Evolutionary conservation across 345 rosid genomes (phyloP), one percentile per base, ranked within the genome.

Genomic region (Pugionium dolabratum): DNA sequence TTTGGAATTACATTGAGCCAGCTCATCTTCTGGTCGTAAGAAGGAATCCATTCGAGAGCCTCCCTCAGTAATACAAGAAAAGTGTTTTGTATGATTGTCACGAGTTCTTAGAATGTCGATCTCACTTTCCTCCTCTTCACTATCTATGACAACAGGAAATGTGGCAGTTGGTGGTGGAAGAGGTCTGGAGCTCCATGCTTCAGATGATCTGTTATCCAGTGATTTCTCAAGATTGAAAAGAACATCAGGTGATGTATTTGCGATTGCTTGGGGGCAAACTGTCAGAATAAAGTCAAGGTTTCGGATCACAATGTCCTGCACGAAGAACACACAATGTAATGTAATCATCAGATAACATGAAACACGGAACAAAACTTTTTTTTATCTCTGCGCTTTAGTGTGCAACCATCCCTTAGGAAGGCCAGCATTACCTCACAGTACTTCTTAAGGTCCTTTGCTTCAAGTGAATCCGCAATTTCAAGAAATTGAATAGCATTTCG

Each of bases 401-500:
- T 30, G 47, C 44, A 37, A 56, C 10, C 47, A 39, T 30, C 41
- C 6, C 7, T 29, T 39, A 46, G 45, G 51, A 63, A 54, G 57
- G 46, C 53, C 10, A 53, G 42, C 31, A 45, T 49, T 83, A 94
- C 99, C 97, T 94, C 92, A 44, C 99, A 90, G 64, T 94, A 85
- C 79, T 88, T 90, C 77, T 77, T 86, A 58, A 90, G 78, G 55
- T 87, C 84, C 67, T 83, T 85, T 1, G 99, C 99, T 66, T 71
- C 96, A 70, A 94, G 96, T 53, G 99, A 78, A 84, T 90, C 97
- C 3, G 97, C 96, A 80, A 94, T 84, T 69, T 94, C 99, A 66
- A 94, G 95, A 73, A 94, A 76, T 53, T 90, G 97, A 62, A 90
- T 66, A 27, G 86, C 87, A 75, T 88, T 94, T 30, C 95, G 80